phyloP scores from a whole-genome alignment of 805 yeast genomes.

The Saccharomycopsis sp. region DNA sequence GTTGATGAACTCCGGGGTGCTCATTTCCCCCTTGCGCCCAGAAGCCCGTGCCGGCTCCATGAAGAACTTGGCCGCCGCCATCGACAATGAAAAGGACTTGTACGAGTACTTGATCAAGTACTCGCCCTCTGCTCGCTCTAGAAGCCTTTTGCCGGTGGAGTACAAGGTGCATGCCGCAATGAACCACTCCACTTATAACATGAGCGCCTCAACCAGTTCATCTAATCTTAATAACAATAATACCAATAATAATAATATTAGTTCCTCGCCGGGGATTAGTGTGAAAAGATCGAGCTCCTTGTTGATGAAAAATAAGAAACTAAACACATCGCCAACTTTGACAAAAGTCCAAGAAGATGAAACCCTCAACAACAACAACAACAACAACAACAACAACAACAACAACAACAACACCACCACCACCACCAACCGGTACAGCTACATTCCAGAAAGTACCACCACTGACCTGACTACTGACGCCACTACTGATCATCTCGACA shows the following conservation, averaged over 20 bases:
- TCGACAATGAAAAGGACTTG: slow-evolving; percentile 78
- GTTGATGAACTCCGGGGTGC: slow-evolving; percentile 75
- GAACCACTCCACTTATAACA: slow-evolving; percentile 25
- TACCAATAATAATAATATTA: no score
- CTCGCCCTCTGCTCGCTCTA: slow-evolving; percentile 30
- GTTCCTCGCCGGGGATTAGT: no score
- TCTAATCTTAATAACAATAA: slow-evolving; percentile 26
- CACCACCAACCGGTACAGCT: slow-evolving; percentile 7
- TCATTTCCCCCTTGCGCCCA: slow-evolving; percentile 60
- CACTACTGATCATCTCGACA: not conserved
- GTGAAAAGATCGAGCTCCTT: slow-evolving; percentile 20
- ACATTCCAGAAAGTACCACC: not conserved
- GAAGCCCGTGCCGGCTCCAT: slow-evolving; percentile 51
- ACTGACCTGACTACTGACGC: not conserved
- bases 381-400: no score
- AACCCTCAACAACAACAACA: not conserved
- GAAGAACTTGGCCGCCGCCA: slow-evolving; percentile 64
- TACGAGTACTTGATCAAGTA: slow-evolving; percentile 55
- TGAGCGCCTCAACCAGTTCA: not conserved
- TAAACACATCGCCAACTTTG: slow-evolving; percentile 7
- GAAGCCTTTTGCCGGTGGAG: slow-evolving; percentile 54
- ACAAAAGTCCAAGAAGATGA: slow-evolving; percentile 4
- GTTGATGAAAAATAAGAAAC: slow-evolving; percentile 5
- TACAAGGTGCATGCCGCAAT: slow-evolving; percentile 65
- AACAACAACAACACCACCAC: no score